Evolutionary conservation across 306 rosid species (phyloP), one percentile per base, ranked within the genome.

Genomic region (Abrus pulchellus): DNA sequence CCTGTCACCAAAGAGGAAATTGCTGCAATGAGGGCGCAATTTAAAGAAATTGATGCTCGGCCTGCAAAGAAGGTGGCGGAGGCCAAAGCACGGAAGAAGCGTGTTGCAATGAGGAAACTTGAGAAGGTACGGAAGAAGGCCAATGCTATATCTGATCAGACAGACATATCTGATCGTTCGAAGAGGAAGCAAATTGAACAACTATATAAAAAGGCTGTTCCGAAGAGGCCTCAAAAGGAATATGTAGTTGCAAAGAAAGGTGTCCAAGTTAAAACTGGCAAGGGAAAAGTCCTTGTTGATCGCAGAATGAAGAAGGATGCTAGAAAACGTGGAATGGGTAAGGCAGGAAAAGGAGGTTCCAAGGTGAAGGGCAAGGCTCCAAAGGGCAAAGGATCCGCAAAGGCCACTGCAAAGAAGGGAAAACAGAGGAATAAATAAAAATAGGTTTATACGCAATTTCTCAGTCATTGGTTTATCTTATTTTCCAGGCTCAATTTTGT

Each of bases 241-340:
- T 86, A 83, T 71, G 99, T 93, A 62, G 99, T 95, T 68, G 99
- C 99, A 29, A 95, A 95, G 92, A 95, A 95, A 83, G 99, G 99
- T 41, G 98, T 95, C 10, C 98, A 95, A 74, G 98, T 95, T 36
- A 87, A 6, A 87, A 12, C 85, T 72, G 97, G 94, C 45, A 85
- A 83, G 85, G 98, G 97, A 36, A 94, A 94, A 79, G 88, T 87
- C 45, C 88, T 91, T 3, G 97, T 94, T 61, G 97, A 94, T 86
- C 81, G 88, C 7, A 83, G 98, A 52, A 94, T 94, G 98, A 94
- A 94, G 89, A 94, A 89, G 85, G 97, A 92, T 79, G 80, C 84
- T 4, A 88, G 98, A 79, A 81, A 79, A 63, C 85, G 54, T 3
- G 92, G 94, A 48, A 57, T 36, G 59, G 78, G 83, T 54, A 92